Evolutionary conservation across 768 basidiomycete species (phyloP).

Genomic region (Collybia sordida): DNA sequence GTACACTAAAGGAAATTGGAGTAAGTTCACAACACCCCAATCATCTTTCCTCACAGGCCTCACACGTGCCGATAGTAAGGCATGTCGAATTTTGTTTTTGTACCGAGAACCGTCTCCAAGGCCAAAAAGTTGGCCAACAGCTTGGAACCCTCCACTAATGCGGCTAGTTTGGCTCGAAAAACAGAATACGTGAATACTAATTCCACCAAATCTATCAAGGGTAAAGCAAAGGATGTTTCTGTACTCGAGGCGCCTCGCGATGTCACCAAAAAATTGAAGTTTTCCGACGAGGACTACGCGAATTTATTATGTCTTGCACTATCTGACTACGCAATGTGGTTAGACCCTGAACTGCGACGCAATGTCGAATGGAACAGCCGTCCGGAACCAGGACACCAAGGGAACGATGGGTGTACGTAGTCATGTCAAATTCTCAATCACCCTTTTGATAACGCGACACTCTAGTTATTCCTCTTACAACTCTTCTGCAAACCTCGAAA

Average conservation of each 20-base stretch:
- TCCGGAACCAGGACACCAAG: conserved; percentile 2
- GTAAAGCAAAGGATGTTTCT: neutral
- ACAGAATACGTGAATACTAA: conserved; percentile 5
- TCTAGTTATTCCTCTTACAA: conserved; percentile 60
- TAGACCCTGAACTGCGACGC: conserved; percentile 51
- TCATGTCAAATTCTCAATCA: neutral
- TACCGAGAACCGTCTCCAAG: conserved; percentile 47
- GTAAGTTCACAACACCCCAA: no score
- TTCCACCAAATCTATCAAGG: no score
- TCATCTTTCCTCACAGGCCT: no score
- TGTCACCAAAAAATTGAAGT: conserved; percentile 12
- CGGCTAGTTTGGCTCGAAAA: neutral
- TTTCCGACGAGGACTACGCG: conserved; percentile 44
- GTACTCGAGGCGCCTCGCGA: neutral
- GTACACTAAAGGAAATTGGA: no score
- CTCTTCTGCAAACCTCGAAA: conserved; percentile 44
- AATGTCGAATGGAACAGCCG: conserved; percentile 39
- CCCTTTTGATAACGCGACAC: conserved; percentile 3
- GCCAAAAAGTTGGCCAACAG: conserved; percentile 15
- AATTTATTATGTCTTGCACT: conserved; percentile 56
- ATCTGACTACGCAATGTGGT: conserved; percentile 73
- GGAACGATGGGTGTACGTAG: conserved; percentile 43
- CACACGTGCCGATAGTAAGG: no score
- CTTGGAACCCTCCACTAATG: neutral
- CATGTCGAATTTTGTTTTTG: conserved; percentile 39